Evolutionary conservation across 768 basidiomycete genomes (phyloP).

Genomic region (Russula griseocarnosa): DNA sequence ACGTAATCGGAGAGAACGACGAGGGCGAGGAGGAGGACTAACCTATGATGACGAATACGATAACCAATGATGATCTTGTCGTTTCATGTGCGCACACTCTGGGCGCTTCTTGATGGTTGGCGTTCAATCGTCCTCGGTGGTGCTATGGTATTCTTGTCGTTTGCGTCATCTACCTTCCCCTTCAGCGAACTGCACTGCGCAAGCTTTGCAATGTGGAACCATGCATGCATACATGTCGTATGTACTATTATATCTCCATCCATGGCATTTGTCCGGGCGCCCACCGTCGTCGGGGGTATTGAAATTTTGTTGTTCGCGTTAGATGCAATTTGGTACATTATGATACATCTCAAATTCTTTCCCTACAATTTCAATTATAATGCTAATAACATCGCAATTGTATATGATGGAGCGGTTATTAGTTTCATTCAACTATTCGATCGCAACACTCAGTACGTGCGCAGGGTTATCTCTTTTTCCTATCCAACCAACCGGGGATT

Average conservation of each 20-base stretch:
- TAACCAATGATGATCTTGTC: background rate
- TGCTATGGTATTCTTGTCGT: background rate
- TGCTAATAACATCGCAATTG: too few species aligned
- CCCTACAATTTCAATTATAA: too few species aligned
- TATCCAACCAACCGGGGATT: background rate
- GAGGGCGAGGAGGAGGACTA: constrained; percentile 18
- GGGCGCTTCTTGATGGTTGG: background rate
- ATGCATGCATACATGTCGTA: background rate
- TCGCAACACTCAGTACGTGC: background rate
- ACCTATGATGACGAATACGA: background rate
- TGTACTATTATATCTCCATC: background rate
- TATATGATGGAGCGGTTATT: too few species aligned
- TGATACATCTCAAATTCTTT: background rate
- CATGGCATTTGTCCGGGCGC: background rate
- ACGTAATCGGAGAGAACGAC: constrained; percentile 55
- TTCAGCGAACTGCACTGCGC: background rate
- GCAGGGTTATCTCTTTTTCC: background rate
- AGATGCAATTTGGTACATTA: background rate
- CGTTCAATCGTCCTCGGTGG: background rate
- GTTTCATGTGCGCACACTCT: background rate
- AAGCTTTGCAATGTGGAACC: background rate
- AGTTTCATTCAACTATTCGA: background rate
- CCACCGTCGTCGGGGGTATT: background rate
- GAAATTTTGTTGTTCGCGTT: background rate
- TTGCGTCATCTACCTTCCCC: background rate